Evolutionary conservation across 2,329 filamentous ascomycete genomes (phyloP), one percentile per base, ranked within the genome.

Genomic region (Colletotrichum phormii): DNA sequence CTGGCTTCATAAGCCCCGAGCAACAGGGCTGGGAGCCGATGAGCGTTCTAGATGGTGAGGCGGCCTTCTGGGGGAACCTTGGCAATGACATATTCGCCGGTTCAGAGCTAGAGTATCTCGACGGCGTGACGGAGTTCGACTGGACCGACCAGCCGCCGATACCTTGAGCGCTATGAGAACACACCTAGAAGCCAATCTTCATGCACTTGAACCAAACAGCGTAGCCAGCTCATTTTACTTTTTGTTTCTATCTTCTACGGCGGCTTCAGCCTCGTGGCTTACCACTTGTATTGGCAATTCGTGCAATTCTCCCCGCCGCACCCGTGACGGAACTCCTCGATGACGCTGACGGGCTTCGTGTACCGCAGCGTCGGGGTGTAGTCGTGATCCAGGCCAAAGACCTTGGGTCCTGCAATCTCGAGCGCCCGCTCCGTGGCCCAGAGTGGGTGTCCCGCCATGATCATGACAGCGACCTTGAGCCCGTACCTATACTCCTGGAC

Each of bases 401-500:
- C 74, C 22, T 67, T 67, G 1, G 76, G 77, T 1, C 77, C 77
- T 1, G 75, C 76, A 26, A 77, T 76, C 24, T 77, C 75, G 5
- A 78, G 62, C 2, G 73, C 77, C 1, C 76, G 64, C 29, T 74
- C 68, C 2, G 75, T 75, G 2, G 77, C 67, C 51, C 73, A 65
- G 11, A 66, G 33, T 7, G 73, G 63, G 15, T 70, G 37, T 1
- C 63, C 26, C 2, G 75, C 57, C 60, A 63, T 68, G 42, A 72
- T 71, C 62, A 78, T 73, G n/a, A 78, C 72, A 9, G 69, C 65
- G 12, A 79, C 78, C 51, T 74, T 71, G 26, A 79, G 57, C 0
- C 79, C 79, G 64, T 79, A 80, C 18, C 77, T 72, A 67, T 82
- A 84, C 65, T 85, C 83, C 0, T 80, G 82, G 0, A 80, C 80